Base-by-base conservation (phyloP, 176 grass and related monocot genomes). In the Cenchrus americanus region DNA sequence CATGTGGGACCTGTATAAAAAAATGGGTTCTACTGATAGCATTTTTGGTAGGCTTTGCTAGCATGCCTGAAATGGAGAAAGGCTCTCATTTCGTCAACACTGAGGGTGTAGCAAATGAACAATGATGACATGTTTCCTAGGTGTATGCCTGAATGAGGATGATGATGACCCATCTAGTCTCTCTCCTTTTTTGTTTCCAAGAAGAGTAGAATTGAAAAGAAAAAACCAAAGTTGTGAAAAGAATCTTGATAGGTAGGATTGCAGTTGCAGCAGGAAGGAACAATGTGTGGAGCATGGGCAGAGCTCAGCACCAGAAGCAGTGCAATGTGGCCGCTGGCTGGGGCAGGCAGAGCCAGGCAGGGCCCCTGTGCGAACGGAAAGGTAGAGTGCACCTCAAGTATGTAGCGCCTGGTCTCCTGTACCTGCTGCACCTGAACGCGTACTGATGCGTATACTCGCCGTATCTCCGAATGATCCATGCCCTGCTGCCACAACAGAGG, bases 361-460 rank as follows among this genome's bases (percentile, higher is more conserved):
- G 42, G 42, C 42, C 44, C 60, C 32, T 43, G 61, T 66, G 34
- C 71, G 13, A 78, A 63, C 22, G 66, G 11, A 76, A 76, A 76
- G 78, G 71, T 15, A 17, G 80, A 88, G 86, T 79, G 58, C 67
- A 46, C 59, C 68, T 55, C 18, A 88, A 79, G 86, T n/a, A n/a
- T n/a, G 5, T 17, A 71, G 10, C 49, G 15, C 32, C 32, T 66
- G n/a, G 4, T 19, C 52, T 58, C 43, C 52, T 58, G 9, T 37
- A 86, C 49, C 9, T 6, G 9, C 71, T 6, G 9, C 71, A 26
- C 26, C n/a, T 23, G 22, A 8, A 18, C 51, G 34, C 34, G 34
- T 37, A 12, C 50, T 17, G 72, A 69, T 61, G 77, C 41, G 30
- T 63, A 65, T 43, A 10, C 51, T 24, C 24, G 48, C 57, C 57